A percentile compares a stretch with the other conserved stretches of the same genome.
Evolutionary conservation across 2,329 filamentous ascomycete species (phyloP).

Genomic region (Phialocephala subalpina): DNA sequence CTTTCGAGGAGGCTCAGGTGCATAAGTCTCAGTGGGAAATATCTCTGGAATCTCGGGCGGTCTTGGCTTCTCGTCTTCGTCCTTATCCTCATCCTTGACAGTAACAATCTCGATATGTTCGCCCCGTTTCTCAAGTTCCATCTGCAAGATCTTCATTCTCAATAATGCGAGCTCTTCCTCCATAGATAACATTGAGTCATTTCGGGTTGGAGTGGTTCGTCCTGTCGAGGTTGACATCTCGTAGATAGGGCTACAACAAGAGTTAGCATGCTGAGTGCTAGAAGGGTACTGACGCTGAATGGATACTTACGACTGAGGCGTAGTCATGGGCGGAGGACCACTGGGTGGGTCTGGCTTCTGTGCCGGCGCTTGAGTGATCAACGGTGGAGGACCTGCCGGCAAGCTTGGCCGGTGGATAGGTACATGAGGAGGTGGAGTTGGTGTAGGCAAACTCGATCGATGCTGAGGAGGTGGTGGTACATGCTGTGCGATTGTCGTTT

Average conservation of each 20-base stretch:
- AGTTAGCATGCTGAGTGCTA: background rate
- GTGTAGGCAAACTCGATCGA: background rate
- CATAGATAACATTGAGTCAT: conserved; percentile 24
- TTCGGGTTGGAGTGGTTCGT: conserved; percentile 14
- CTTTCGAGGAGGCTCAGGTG: conserved; percentile 4
- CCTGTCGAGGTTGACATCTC: conserved; percentile 15
- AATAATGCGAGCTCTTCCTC: conserved; percentile 39
- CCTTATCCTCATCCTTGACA: background rate
- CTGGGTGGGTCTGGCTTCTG: background rate
- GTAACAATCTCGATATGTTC: background rate
- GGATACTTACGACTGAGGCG: background rate
- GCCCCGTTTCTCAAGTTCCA: conserved; percentile 39
- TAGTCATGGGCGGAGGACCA: background rate
- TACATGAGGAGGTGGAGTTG: background rate
- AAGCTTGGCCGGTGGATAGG: too few species aligned
- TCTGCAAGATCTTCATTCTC: conserved; percentile 37
- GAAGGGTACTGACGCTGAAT: background rate
- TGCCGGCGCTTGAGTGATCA: background rate
- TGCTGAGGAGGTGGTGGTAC: background rate
- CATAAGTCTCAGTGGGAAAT: background rate
- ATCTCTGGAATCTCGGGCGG: background rate
- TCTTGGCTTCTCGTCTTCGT: background rate
- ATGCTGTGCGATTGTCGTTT: background rate
- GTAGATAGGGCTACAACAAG: conserved; percentile 3
- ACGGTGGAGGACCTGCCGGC: too few species aligned